phyloP scores from a whole-genome alignment of 164 flowering plant genomes.

The Stephania yunnanensis region DNA sequence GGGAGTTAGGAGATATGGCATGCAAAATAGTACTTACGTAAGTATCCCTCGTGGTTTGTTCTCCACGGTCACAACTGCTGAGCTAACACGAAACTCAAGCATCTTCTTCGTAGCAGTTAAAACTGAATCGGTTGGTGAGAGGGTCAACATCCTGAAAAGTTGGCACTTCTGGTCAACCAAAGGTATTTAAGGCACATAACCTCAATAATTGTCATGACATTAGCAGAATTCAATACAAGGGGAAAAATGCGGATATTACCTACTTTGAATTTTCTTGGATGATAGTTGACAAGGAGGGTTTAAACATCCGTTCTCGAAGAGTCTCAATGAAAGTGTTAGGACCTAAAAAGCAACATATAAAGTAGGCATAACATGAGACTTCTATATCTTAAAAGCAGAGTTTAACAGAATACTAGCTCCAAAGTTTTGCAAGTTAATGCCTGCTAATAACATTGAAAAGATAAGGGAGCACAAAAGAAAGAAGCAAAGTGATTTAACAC shows the following conservation, averaged over 20 bases:
- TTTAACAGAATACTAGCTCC: slow-evolving; percentile 1
- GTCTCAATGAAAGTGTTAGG: slow-evolving; percentile 85
- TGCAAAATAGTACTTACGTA: slow-evolving; percentile 53
- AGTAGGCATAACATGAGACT: background rate
- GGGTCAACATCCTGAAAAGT: slow-evolving; percentile 64
- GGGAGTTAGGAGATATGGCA: background rate
- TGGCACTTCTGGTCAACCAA: slow-evolving; percentile 10
- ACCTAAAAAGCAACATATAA: slow-evolving; percentile 35
- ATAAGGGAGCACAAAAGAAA: background rate
- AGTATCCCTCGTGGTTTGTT: slow-evolving; percentile 83
- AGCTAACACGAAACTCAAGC: slow-evolving; percentile 64
- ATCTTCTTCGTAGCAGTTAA: slow-evolving; percentile 71
- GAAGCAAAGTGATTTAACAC: slow-evolving; percentile 5
- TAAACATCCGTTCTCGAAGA: slow-evolving; percentile 83
- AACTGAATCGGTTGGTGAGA: slow-evolving; percentile 78
- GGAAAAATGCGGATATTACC: slow-evolving; percentile 58
- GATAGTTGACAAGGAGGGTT: slow-evolving; percentile 80
- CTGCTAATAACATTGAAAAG: background rate
- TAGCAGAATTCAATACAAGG: background rate
- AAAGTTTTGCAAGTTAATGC: background rate
- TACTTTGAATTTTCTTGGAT: slow-evolving; percentile 94
- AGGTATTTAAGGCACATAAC: background rate
- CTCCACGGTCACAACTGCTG: slow-evolving; percentile 67
- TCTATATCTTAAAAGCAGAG: background rate
- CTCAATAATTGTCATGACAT: background rate